These are phyloP conservation scores for Gorgonomyces haynaldii DNA, from an alignment of 192 early-diverging fungal species.

Conservation along the genomic window DNA sequence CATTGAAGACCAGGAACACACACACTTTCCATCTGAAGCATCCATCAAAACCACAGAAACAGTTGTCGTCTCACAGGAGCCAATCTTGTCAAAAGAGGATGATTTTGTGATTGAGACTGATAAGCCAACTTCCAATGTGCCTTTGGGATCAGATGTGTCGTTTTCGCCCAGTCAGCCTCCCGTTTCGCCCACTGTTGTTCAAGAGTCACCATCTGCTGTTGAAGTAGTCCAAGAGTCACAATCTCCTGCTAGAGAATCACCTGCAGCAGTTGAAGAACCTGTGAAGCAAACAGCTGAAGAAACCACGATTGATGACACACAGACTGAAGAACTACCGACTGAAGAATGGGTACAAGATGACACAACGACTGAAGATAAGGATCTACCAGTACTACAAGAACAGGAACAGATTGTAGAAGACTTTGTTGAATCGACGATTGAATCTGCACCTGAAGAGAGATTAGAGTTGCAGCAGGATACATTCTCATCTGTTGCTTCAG, in stretches of 20 bases:
- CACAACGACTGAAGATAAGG: too few species aligned
- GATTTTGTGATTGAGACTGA: background rate
- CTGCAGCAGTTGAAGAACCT: background rate
- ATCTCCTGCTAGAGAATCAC: background rate
- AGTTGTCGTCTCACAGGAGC: background rate
- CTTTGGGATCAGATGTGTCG: too few species aligned
- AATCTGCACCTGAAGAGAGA: too few species aligned
- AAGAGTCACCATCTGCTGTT: background rate
- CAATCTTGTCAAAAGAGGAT: constrained; percentile 1
- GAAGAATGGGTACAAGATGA: too few species aligned
- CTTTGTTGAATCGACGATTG: too few species aligned
- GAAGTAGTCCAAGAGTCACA: background rate
- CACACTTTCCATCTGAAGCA: background rate
- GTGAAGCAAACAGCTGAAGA: too few species aligned
- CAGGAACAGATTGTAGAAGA: too few species aligned
- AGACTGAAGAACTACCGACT: too few species aligned
- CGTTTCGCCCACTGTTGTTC: background rate
- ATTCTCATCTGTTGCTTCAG: too few species aligned
- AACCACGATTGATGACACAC: too few species aligned
- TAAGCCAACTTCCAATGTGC: background rate
- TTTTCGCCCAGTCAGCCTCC: background rate
- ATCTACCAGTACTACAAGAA: too few species aligned
- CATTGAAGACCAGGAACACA: background rate
- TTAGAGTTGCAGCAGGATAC: too few species aligned
- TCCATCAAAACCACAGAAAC: background rate